phyloP scores from a whole-genome alignment of 371 early-diverging fungal species.

The Circinella minor region DNA sequence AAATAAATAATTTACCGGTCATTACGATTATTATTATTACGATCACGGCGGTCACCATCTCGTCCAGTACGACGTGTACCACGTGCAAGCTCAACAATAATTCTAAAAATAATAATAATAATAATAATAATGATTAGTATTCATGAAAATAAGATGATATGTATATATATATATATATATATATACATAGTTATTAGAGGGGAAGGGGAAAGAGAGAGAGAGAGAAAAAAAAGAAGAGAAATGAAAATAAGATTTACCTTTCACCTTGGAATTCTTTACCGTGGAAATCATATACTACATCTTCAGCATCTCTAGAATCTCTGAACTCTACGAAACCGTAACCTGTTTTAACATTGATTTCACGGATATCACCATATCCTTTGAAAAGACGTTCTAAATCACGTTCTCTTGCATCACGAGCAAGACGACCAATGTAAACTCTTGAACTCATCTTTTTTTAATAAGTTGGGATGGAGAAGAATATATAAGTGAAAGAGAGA shows the following conservation, averaged over 20 bases:
- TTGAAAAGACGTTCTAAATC: constrained; percentile 75
- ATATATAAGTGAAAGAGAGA: not conserved
- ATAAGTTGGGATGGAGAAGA: too few relatives aligned
- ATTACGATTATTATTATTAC: constrained; percentile 17
- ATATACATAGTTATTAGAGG: too few relatives aligned
- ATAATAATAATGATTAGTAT: not conserved
- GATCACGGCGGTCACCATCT: constrained; percentile 40
- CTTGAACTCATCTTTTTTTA: constrained; percentile 40
- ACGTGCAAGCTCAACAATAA: constrained; percentile 79
- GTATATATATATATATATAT: too few relatives aligned
- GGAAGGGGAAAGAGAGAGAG: too few relatives aligned
- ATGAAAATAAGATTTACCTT: constrained; percentile 51
- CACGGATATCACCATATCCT: constrained; percentile 72
- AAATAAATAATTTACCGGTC: constrained; percentile 32
- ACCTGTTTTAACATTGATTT: constrained; percentile 75
- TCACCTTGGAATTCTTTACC: constrained; percentile 76
- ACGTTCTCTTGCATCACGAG: constrained; percentile 70
- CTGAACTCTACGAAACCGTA: constrained; percentile 84
- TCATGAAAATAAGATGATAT: too few relatives aligned
- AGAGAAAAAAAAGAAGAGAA: too few relatives aligned
- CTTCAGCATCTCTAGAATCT: constrained; percentile 75
- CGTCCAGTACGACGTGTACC: constrained; percentile 62
- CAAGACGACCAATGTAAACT: constrained; percentile 75
- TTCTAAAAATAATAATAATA: constrained; percentile 37
- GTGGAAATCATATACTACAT: constrained; percentile 74